These are phyloP conservation scores for Ogataea minuta DNA, from an alignment of 805 yeast species.

Conservation along the genomic window DNA sequence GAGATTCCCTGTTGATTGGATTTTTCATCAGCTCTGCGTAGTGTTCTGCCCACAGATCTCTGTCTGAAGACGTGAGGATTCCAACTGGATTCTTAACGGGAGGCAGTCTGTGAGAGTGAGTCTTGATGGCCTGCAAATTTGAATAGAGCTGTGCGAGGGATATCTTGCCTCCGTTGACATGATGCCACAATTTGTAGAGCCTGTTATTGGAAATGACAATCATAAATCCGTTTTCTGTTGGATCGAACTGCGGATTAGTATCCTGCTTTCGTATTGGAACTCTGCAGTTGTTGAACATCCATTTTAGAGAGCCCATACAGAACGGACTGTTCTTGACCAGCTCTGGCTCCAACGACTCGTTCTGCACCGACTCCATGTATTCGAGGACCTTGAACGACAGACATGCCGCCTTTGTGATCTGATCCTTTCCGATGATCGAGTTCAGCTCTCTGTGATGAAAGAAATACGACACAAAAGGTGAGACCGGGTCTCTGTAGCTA, in stretches of 20 bases:
- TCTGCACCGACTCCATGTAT: slow-evolving; percentile 65
- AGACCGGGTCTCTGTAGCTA: slow-evolving; percentile 90
- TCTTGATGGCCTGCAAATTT: slow-evolving; percentile 57
- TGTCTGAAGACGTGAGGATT: slow-evolving; percentile 74
- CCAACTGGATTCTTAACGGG: slow-evolving; percentile 62
- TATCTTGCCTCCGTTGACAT: slow-evolving; percentile 46
- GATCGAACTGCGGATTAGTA: slow-evolving; percentile 47
- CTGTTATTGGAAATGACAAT: slow-evolving; percentile 73
- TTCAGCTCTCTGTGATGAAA: slow-evolving; percentile 76
- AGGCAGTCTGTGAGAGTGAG: slow-evolving; percentile 32
- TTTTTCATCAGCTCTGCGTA: slow-evolving; percentile 56
- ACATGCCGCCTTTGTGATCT: slow-evolving; percentile 72
- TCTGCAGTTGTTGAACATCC: slow-evolving; percentile 88
- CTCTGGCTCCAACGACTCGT: slow-evolving; percentile 79
- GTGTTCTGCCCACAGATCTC: slow-evolving; percentile 74
- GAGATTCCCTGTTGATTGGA: slow-evolving; percentile 58
- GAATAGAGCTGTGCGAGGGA: slow-evolving; percentile 49
- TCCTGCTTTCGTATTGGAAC: slow-evolving; percentile 71
- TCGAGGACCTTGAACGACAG: slow-evolving; percentile 63
- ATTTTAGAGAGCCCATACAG: slow-evolving; percentile 90
- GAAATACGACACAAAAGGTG: slow-evolving; percentile 90
- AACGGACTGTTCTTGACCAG: slow-evolving; percentile 70
- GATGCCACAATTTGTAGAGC: slow-evolving; percentile 74
- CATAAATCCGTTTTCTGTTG: slow-evolving; percentile 59
- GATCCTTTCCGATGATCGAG: slow-evolving; percentile 54